These are phyloP conservation scores for Tulasnella sp. DNA, from an alignment of 768 basidiomycete genomes.

Conservation along the genomic window DNA sequence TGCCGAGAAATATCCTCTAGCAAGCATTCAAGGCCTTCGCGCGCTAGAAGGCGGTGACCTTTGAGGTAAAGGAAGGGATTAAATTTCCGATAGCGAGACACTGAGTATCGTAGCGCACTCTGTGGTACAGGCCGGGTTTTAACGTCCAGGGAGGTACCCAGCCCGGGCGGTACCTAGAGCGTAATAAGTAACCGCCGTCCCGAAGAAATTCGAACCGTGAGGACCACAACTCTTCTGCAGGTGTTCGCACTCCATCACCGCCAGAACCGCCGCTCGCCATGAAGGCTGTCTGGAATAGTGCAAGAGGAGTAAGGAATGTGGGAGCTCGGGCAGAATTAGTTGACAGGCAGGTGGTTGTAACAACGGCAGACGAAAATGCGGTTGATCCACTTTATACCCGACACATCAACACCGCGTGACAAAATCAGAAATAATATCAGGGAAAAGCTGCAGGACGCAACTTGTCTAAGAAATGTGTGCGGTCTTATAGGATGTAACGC, in stretches of 20 bases:
- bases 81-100: too few species aligned
- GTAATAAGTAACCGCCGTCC: constrained; percentile 31
- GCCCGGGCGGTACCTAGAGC: constrained; percentile 31
- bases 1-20: too few species aligned
- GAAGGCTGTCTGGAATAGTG: not conserved
- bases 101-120: too few species aligned
- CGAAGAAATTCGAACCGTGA: constrained; percentile 26
- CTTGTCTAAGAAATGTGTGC: too few species aligned
- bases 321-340: not conserved
- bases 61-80: too few species aligned
- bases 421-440: too few species aligned
- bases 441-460: too few species aligned
- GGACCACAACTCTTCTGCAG: constrained; percentile 21
- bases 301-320: not conserved
- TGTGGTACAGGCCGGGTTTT: not conserved
- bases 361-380: not conserved
- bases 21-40: too few species aligned
- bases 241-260: not conserved
- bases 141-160: constrained; percentile 31
- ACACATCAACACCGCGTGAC: too few species aligned
- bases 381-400: not conserved
- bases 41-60: too few species aligned
- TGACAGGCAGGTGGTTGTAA: not conserved
- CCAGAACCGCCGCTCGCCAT: not conserved
- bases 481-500: too few species aligned